phyloP scores from a whole-genome alignment of 306 rosid genomes.

The Glycine tomentella region DNA sequence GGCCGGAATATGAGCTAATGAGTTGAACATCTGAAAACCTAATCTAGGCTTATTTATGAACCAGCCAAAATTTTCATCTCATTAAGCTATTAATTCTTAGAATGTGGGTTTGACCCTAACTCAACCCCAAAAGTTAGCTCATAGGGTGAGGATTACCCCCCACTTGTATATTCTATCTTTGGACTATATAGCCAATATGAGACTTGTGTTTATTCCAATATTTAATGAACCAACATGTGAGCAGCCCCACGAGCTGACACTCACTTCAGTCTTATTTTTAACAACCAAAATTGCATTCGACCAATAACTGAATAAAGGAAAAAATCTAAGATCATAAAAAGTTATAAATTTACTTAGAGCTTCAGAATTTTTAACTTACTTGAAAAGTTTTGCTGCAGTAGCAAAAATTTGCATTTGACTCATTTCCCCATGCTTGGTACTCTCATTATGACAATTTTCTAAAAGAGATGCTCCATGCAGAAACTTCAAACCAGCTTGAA shows the following conservation, averaged over 20 bases:
- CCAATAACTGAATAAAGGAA: slow-evolving; percentile 30
- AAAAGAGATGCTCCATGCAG: slow-evolving; percentile 77
- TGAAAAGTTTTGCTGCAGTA: slow-evolving; percentile 75
- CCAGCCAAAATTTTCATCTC: neutral
- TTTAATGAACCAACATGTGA: neutral
- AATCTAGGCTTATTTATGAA: neutral
- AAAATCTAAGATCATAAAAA: slow-evolving; percentile 12
- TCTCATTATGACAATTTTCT: slow-evolving; percentile 62
- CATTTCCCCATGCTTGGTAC: slow-evolving; percentile 67
- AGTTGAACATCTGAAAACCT: neutral
- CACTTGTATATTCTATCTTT: no score
- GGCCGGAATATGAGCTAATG: neutral
- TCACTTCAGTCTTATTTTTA: slow-evolving; percentile 15
- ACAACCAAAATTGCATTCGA: slow-evolving; percentile 2
- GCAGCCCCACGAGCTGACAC: neutral
- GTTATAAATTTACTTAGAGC: slow-evolving; percentile 33
- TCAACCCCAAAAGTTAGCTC: no score
- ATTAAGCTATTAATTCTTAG: neutral
- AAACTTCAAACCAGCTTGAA: slow-evolving; percentile 90
- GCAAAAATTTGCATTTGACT: slow-evolving; percentile 66
- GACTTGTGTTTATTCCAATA: no score
- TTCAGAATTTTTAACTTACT: slow-evolving; percentile 57
- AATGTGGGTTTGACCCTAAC: no score
- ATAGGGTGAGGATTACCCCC: no score
- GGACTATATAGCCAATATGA: no score